phyloP scores from a whole-genome alignment of 345 rosid genomes.

The Lenwebbia sp. region DNA sequence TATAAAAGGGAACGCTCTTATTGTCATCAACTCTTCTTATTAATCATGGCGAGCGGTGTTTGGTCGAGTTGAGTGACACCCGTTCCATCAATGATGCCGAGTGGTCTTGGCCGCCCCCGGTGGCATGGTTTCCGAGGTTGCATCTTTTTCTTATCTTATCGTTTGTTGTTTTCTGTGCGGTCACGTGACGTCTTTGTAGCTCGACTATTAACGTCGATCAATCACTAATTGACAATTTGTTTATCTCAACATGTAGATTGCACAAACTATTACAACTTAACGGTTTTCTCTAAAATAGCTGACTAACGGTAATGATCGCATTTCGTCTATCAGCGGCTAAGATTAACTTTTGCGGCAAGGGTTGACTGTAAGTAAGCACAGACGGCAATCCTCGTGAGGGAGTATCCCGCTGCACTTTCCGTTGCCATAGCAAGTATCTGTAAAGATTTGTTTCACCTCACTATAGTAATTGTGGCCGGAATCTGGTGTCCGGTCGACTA shows the following conservation, averaged over 20 bases:
- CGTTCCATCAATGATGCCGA: not conserved
- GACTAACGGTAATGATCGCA: fast-evolving
- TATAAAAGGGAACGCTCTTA: not conserved
- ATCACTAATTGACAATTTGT: not conserved
- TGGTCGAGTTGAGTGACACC: not conserved
- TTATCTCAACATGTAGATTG: not conserved
- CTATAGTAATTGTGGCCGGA: not conserved
- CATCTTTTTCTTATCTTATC: not conserved
- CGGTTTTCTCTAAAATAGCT: not conserved
- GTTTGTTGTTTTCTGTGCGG: not conserved
- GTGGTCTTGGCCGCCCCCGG: too few relatives aligned
- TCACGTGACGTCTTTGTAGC: not conserved
- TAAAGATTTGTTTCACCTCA: not conserved
- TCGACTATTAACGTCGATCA: not conserved
- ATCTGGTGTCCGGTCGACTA: not conserved
- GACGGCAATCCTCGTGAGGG: not conserved
- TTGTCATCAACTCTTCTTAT: not conserved
- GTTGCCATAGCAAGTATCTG: not conserved
- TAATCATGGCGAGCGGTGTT: not conserved
- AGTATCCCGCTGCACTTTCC: not conserved
- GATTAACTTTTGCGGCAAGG: not conserved
- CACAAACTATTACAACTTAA: not conserved
- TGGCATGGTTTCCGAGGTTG: not conserved
- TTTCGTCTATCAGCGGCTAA: not conserved
- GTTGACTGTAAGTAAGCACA: not conserved